Evolutionary conservation across 2,329 filamentous ascomycete species (phyloP).

Genomic region (Fusarium poae): DNA sequence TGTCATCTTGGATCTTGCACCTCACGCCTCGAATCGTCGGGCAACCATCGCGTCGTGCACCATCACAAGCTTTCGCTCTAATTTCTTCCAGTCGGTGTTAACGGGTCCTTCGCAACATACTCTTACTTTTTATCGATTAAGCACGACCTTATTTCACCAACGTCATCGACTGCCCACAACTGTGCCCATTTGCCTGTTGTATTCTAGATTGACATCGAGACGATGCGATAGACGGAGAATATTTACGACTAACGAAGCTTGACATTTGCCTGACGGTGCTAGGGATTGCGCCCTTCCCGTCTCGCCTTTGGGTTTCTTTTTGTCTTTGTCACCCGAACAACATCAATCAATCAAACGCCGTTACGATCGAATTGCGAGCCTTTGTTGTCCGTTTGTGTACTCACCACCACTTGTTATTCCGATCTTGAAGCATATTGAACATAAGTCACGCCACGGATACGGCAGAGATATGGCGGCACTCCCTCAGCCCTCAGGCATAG

Average conservation of each 20-base stretch:
- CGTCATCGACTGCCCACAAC: conserved; percentile 32
- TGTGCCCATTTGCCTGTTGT: conserved; percentile 36
- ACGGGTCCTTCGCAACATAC: conserved; percentile 16
- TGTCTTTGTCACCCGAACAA: background rate
- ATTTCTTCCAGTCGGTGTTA: conserved; percentile 10
- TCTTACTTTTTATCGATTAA: conserved; percentile 25
- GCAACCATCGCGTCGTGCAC: conserved; percentile 40
- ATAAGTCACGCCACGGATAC: conserved; percentile 23
- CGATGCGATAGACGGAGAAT: conserved; percentile 46
- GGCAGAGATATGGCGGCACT: conserved; percentile 54
- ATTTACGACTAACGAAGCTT: conserved; percentile 37
- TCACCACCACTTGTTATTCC: conserved; percentile 22
- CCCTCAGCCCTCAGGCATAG: conserved; percentile 47
- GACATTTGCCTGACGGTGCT: conserved; percentile 46
- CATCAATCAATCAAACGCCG: conserved; percentile 16
- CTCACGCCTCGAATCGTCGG: conserved; percentile 35
- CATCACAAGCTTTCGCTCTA: conserved; percentile 28
- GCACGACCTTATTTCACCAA: conserved; percentile 8
- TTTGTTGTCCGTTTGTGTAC: conserved; percentile 12
- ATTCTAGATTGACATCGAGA: conserved; percentile 41
- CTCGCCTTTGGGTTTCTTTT: conserved; percentile 35
- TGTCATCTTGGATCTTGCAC: conserved; percentile 42
- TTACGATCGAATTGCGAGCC: conserved; percentile 19
- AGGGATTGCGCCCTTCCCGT: conserved; percentile 43
- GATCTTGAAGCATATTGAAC: conserved; percentile 9